Percentiles rank a stretch among this genome's conserved stretches.
These are phyloP conservation scores for Yamadazyma atlantica DNA, from an alignment of 1,139 yeast genomes.

Conservation along the genomic window DNA sequence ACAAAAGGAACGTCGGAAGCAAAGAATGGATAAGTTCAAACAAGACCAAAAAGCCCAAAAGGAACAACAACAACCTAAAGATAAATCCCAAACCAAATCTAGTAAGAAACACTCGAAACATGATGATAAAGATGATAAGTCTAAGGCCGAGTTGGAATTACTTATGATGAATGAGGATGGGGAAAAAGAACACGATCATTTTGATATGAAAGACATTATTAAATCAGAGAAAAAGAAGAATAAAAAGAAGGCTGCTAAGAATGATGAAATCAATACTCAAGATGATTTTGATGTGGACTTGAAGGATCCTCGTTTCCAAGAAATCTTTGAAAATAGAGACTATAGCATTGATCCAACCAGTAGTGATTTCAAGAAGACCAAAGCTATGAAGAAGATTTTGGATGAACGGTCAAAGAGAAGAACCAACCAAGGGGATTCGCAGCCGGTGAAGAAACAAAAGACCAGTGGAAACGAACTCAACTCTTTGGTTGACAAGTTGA, in stretches of 20 bases:
- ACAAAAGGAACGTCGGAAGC: conserved; percentile 88
- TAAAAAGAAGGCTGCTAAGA: conserved; percentile 36
- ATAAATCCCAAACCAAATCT: conserved; percentile 18
- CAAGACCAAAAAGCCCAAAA: conserved; percentile 50
- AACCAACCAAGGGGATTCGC: conserved; percentile 7
- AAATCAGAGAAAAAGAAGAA: conserved; percentile 65
- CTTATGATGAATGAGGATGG: conserved; percentile 68
- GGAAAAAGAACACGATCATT: conserved; percentile 53
- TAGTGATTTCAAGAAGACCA: conserved; percentile 84
- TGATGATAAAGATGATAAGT: conserved; percentile 37
- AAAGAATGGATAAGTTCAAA: conserved; percentile 72
- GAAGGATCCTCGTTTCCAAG: conserved; percentile 84
- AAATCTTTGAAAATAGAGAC: conserved; percentile 83
- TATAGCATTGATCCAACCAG: conserved; percentile 90
- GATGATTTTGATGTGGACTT: conserved; percentile 70
- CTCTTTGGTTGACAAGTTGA: conserved; percentile 38
- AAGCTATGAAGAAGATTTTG: conserved; percentile 80
- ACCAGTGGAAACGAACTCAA: conserved; percentile 14
- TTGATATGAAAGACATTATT: conserved; percentile 75
- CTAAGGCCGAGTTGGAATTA: conserved; percentile 72
- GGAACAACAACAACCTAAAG: conserved; percentile 6
- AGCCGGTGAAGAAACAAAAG: conserved; percentile 8
- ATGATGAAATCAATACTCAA: conserved; percentile 41
- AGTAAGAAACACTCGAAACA: too few relatives aligned
- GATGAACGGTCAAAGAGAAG: conserved; percentile 68